Evolutionary conservation across 2,329 filamentous ascomycete genomes (phyloP).

Genomic region (Pseudogymnoascus sp.): DNA sequence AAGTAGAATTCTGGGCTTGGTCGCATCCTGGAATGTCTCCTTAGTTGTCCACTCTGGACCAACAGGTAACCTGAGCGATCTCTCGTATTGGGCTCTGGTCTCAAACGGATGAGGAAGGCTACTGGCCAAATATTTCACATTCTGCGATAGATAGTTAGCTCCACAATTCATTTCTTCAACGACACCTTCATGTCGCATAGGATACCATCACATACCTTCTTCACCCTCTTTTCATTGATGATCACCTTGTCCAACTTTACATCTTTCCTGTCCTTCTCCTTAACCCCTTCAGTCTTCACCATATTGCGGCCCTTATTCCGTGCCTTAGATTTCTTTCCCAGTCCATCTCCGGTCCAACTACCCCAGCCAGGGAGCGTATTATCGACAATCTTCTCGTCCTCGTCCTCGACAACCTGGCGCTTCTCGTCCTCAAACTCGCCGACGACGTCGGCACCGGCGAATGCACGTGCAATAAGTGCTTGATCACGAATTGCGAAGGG

Average conservation of each 20-base stretch:
- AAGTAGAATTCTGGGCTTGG: conserved; percentile 80
- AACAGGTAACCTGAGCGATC: conserved; percentile 75
- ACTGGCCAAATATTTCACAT: conserved; percentile 77
- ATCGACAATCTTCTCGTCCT: conserved; percentile 76
- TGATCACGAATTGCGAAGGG: conserved; percentile 52
- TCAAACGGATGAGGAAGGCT: conserved; percentile 86
- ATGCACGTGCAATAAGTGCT: conserved; percentile 70
- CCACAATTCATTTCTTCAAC: background rate
- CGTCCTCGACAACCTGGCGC: conserved; percentile 57
- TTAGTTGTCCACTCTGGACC: conserved; percentile 97
- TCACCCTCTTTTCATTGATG: conserved; percentile 81
- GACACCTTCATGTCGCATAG: background rate
- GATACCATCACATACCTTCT: conserved; percentile 55
- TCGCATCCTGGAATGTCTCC: conserved; percentile 80
- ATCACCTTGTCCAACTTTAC: conserved; percentile 77
- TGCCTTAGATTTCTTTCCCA: conserved; percentile 62
- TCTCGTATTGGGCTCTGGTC: conserved; percentile 79
- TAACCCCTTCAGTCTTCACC: conserved; percentile 63
- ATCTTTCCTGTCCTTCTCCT: conserved; percentile 71
- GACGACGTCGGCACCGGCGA: conserved; percentile 80
- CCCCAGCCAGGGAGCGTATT: conserved; percentile 93
- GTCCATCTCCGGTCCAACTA: conserved; percentile 76
- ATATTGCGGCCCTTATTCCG: conserved; percentile 54
- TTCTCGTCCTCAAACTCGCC: conserved; percentile 79
- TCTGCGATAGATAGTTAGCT: conserved; percentile 39